Percentiles rank a stretch among this genome's conserved stretches.
These are phyloP conservation scores for Primulina eburnea DNA, from an alignment of 257 asterid genomes.

Conservation along the genomic window DNA sequence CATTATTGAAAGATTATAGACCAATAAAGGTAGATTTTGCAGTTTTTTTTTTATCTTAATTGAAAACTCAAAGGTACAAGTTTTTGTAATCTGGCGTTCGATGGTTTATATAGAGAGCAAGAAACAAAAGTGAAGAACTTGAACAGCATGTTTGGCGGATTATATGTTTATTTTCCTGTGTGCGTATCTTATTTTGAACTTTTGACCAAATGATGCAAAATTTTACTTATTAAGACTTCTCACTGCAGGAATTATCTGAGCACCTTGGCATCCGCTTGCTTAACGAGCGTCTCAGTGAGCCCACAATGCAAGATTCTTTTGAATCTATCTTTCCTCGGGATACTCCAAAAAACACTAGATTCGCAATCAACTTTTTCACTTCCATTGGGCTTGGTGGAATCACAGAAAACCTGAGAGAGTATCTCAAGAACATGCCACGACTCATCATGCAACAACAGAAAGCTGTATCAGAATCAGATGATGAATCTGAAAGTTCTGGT, in stretches of 20 bases:
- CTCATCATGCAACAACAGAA: slow-evolving; percentile 88
- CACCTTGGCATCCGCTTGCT: slow-evolving; percentile 83
- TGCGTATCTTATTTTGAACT: background rate
- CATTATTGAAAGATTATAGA: no score
- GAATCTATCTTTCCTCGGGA: slow-evolving; percentile 82
- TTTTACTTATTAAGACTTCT: background rate
- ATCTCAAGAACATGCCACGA: slow-evolving; percentile 89
- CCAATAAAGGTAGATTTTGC: background rate
- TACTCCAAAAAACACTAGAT: slow-evolving; percentile 75
- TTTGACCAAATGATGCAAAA: background rate
- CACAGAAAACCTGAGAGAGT: slow-evolving; percentile 75
- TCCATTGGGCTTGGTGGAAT: slow-evolving; percentile 92
- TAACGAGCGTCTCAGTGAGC: slow-evolving; percentile 74
- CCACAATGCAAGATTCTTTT: slow-evolving; percentile 73
- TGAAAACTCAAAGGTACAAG: background rate
- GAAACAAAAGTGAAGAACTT: no score
- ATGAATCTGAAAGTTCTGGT: slow-evolving; percentile 42
- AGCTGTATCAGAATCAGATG: slow-evolving; percentile 50
- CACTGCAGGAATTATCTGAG: slow-evolving; percentile 71
- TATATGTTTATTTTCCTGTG: background rate
- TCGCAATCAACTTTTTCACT: slow-evolving; percentile 83
- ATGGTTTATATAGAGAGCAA: no score
- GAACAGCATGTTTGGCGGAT: background rate
- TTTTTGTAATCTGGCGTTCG: no score
- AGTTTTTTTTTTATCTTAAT: no score